Evolutionary conservation across 2,329 filamentous ascomycete species (phyloP).

Genomic region (Colletotrichum zoysiae): DNA sequence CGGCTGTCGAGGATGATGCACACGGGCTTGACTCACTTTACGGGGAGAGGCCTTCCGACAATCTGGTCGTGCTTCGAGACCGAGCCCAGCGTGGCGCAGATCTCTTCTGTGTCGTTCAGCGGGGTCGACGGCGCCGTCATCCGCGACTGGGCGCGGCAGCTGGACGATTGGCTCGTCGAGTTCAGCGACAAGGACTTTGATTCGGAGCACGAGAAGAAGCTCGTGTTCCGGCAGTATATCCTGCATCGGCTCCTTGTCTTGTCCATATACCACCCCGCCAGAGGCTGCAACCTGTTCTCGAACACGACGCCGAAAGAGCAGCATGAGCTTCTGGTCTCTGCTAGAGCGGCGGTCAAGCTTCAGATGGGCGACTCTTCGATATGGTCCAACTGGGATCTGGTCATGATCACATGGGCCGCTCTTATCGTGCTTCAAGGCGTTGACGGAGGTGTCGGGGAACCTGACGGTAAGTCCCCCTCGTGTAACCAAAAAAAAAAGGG

Average conservation of each 20-base stretch:
- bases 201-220: slow-evolving; percentile 51
- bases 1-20: slow-evolving; percentile 60
- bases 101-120: slow-evolving; percentile 50
- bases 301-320: slow-evolving; percentile 55
- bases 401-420: slow-evolving; percentile 60
- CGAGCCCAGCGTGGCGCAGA: slow-evolving; percentile 34
- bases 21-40: slow-evolving; percentile 57
- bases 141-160: slow-evolving; percentile 56
- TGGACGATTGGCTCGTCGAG: slow-evolving; percentile 58
- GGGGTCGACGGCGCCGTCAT: slow-evolving; percentile 56
- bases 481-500: background rate
- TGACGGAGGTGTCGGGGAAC: slow-evolving; percentile 55
- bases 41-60: slow-evolving; percentile 55
- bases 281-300: slow-evolving; percentile 55
- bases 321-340: slow-evolving; percentile 56
- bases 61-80: slow-evolving; percentile 57
- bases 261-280: slow-evolving; percentile 58
- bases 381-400: slow-evolving; percentile 59
- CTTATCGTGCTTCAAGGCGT: slow-evolving; percentile 58
- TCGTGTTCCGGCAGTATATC: slow-evolving; percentile 57
- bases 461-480: slow-evolving; percentile 48
- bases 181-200: slow-evolving; percentile 51
- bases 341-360: slow-evolving; percentile 55
- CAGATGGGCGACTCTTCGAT: slow-evolving; percentile 56
- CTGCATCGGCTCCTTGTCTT: slow-evolving; percentile 57